Evolutionary conservation across 108 stramenopile species (phyloP).

Genomic region (Hondaea fermentalgiana): DNA sequence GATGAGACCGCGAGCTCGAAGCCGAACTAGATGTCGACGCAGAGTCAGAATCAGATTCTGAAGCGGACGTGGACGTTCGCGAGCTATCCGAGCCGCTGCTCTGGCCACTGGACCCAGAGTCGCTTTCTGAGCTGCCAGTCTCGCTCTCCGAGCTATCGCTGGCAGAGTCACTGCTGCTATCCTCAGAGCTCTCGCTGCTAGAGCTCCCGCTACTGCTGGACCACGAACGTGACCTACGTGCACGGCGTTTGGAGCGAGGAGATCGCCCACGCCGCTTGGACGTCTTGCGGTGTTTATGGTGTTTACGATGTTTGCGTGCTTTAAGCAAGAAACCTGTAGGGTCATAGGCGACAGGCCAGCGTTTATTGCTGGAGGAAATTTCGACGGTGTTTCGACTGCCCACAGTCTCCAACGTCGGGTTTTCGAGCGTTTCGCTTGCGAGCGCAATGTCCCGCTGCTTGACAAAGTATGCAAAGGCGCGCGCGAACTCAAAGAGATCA

Average conservation of each 20-base stretch:
- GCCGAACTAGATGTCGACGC: not conserved
- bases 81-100: not conserved
- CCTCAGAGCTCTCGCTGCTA: not conserved
- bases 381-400: not conserved
- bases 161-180: too few species aligned
- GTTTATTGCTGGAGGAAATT: not conserved
- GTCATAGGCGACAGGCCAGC: not conserved
- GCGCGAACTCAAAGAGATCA: not conserved
- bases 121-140: not conserved
- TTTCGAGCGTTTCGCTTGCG: not conserved
- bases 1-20: not conserved
- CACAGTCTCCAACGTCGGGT: not conserved
- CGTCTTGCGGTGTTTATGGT: not conserved
- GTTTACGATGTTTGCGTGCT: not conserved
- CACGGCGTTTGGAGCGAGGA: not conserved
- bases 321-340: not conserved
- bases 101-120: too few species aligned
- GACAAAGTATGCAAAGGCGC: slow-evolving; percentile 13
- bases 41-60: not conserved
- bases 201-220: too few species aligned
- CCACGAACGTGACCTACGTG: too few species aligned
- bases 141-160: too few species aligned
- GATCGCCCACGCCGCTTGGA: not conserved
- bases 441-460: not conserved
- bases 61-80: not conserved